Evolutionary conservation across 1,284 basidiomycete species (phyloP).

Genomic region (Puccinia novopanici): DNA sequence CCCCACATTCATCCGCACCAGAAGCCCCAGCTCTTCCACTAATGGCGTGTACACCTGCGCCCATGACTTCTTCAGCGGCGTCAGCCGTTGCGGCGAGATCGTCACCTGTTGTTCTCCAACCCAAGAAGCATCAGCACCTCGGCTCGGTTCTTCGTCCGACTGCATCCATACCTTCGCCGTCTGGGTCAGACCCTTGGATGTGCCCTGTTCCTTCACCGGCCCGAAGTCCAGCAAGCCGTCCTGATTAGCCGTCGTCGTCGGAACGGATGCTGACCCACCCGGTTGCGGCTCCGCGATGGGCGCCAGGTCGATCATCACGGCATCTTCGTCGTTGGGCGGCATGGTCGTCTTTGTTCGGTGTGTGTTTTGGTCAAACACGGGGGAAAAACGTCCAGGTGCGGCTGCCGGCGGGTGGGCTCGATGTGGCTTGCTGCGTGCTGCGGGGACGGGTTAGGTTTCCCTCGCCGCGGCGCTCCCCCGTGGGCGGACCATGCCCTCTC

Average conservation of each 20-base stretch:
- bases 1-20: conserved; percentile 40
- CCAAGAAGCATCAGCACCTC: no score
- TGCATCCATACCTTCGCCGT: conserved; percentile 2
- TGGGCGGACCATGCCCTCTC: no score
- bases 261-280: not conserved
- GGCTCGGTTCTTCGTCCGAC: not conserved
- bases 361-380: no score
- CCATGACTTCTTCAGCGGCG: conserved; percentile 45
- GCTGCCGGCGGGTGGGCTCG: no score
- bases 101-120: conserved; percentile 18
- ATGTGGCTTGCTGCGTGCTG: no score
- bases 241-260: not conserved
- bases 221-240: conserved; percentile 22
- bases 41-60: conserved; percentile 47
- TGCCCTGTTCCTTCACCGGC: conserved; percentile 26
- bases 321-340: conserved; percentile 16
- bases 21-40: conserved; percentile 43
- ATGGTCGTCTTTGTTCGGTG: no score
- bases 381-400: no score
- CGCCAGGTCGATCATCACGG: conserved; percentile 21
- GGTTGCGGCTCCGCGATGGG: not conserved
- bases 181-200: conserved; percentile 31
- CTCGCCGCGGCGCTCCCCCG: no score
- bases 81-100: conserved; percentile 43
- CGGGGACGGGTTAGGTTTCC: no score